A percentile compares a stretch with the other conserved stretches of the same genome.
Evolutionary conservation across 139 green algal species (phyloP).

Genomic region (Chlorella sp.): DNA sequence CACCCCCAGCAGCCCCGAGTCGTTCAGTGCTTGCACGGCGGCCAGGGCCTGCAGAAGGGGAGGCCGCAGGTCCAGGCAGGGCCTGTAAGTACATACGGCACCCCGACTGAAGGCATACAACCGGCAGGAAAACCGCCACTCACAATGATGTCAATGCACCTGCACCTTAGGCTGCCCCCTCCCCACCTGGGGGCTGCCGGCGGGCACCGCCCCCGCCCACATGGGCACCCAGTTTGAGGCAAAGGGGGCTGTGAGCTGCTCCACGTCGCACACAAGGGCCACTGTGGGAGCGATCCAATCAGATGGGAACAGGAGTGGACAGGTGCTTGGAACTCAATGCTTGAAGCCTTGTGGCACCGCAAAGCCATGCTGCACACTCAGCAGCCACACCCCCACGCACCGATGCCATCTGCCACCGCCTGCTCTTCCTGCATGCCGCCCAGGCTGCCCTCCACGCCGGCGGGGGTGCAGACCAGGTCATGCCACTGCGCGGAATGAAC

Average conservation of each 20-base stretch:
- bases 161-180: too few species aligned
- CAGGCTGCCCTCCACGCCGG: neutral
- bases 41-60: constrained; percentile 6
- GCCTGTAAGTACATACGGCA: too few species aligned
- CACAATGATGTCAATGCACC: too few species aligned
- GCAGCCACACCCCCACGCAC: neutral
- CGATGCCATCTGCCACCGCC: neutral
- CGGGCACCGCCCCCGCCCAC: neutral
- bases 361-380: too few species aligned
- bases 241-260: constrained; percentile 5
- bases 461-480: constrained; percentile 29
- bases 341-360: too few species aligned
- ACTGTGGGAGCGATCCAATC: neutral
- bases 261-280: neutral
- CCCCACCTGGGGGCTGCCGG: constrained; percentile 14
- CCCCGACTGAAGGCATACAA: too few species aligned
- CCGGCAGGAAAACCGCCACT: too few species aligned
- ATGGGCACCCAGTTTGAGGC: constrained; percentile 33
- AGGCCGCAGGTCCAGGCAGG: too few species aligned
- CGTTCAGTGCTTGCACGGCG: constrained; percentile 17
- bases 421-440: neutral
- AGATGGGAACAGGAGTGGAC: too few species aligned
- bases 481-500: constrained; percentile 29
- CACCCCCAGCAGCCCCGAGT: neutral
- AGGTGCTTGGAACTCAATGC: too few species aligned